These are phyloP conservation scores for Didymosphaeria variabile DNA, from an alignment of 2,329 filamentous ascomycete species.

Conservation along the genomic window DNA sequence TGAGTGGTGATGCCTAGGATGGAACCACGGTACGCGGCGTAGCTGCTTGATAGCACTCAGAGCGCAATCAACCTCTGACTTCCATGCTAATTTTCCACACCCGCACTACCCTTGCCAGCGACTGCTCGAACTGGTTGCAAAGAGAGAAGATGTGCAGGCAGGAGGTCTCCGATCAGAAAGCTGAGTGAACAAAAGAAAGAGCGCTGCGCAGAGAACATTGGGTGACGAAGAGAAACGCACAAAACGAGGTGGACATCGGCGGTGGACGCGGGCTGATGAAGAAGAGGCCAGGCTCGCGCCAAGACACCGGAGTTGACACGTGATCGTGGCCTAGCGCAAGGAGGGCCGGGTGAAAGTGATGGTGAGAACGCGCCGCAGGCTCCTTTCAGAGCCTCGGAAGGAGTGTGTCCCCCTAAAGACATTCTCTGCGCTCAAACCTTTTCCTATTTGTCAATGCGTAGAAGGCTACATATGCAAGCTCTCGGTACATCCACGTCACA, in stretches of 20 bases:
- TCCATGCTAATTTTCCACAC: too few species aligned
- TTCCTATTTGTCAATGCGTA: conserved; percentile 31
- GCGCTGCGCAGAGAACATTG: background rate
- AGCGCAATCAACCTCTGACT: too few species aligned
- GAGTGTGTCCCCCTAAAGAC: background rate
- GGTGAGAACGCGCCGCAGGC: background rate
- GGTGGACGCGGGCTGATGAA: background rate
- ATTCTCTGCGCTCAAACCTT: background rate
- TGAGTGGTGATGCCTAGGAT: too few species aligned
- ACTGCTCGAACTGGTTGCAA: background rate
- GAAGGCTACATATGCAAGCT: conserved; percentile 32
- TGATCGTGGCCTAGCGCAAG: background rate
- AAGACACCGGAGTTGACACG: background rate
- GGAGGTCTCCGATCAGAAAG: background rate
- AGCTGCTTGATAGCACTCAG: too few species aligned
- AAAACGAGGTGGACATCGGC: background rate
- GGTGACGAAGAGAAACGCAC: too few species aligned
- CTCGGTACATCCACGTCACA: conserved; percentile 47
- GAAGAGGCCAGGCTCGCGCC: background rate
- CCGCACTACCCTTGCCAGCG: background rate
- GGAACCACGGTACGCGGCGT: too few species aligned
- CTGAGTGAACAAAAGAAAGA: background rate
- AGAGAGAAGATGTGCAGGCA: background rate
- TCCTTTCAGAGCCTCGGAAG: background rate
- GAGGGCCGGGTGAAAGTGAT: background rate